These are phyloP conservation scores for Collybia sp. DNA, from an alignment of 768 basidiomycete species.

Conservation along the genomic window DNA sequence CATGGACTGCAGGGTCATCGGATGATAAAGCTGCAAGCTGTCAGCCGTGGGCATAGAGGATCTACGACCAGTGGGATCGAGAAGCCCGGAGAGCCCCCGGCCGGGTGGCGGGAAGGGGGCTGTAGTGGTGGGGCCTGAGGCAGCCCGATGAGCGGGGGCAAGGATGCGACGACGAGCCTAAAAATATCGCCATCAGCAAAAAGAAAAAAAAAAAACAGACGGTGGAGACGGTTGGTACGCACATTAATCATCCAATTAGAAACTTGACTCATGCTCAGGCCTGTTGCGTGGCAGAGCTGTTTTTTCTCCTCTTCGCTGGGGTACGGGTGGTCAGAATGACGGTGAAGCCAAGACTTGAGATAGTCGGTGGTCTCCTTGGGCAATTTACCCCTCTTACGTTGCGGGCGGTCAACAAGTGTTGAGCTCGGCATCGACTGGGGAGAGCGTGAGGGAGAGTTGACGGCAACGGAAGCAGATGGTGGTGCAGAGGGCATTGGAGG, in stretches of 20 bases:
- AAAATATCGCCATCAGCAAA: constrained; percentile 8
- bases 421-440: constrained; percentile 48
- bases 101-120: constrained; percentile 60
- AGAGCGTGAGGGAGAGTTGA: constrained; percentile 46
- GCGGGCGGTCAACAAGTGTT: constrained; percentile 69
- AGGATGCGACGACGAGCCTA: constrained; percentile 82
- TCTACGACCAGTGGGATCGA: constrained; percentile 47
- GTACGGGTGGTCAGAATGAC: constrained; percentile 86
- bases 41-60: constrained; percentile 65
- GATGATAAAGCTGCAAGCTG: constrained; percentile 70
- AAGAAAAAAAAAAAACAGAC: constrained; percentile 7
- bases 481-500: constrained; percentile 42
- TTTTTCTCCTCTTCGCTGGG: constrained; percentile 91
- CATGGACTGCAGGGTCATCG: constrained; percentile 69
- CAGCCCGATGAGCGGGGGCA: constrained; percentile 74
- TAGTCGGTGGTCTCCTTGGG: constrained; percentile 90
- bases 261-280: constrained; percentile 84
- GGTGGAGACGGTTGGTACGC: constrained; percentile 14
- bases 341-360: constrained; percentile 84
- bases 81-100: constrained; percentile 37
- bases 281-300: constrained; percentile 80
- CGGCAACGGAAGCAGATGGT: constrained; percentile 20
- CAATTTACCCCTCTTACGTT: constrained; percentile 81
- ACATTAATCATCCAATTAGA: constrained; percentile 95
- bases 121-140: constrained; percentile 74